Percentiles rank a stretch among this genome's conserved stretches.
Evolutionary conservation across 208 protist genomes (phyloP).

Genomic region (Acanthamoeba healyi): DNA sequence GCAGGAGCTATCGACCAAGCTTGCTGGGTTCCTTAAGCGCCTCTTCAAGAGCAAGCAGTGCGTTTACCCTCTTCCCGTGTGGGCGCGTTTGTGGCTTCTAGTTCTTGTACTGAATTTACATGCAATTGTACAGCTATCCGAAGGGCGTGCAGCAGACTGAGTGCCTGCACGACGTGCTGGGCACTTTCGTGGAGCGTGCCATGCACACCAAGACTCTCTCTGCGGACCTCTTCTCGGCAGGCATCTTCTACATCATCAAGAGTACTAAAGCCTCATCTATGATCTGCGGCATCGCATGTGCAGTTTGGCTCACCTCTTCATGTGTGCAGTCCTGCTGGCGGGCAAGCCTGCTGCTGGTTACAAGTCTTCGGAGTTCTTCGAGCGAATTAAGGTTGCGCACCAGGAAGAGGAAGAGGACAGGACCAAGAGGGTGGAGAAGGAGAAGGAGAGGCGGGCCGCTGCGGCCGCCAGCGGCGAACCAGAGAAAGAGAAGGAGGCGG

Average conservation of each 20-base stretch:
- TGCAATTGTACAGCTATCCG: constrained; percentile 60
- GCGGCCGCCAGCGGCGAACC: background rate
- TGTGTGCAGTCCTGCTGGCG: constrained; percentile 31
- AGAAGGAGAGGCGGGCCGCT: constrained; percentile 15
- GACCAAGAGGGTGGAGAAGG: background rate
- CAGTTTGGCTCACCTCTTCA: background rate
- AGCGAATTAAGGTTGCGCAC: background rate
- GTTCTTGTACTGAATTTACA: too few species aligned
- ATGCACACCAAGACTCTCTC: constrained; percentile 71
- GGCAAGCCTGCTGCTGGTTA: constrained; percentile 25
- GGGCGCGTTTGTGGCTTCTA: too few species aligned
- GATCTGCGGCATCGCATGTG: background rate
- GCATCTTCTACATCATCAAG: constrained; percentile 74
- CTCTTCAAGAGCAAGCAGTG: constrained; percentile 50
- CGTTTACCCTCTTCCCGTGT: background rate
- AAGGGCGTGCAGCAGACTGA: constrained; percentile 61
- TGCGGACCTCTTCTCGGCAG: constrained; percentile 41
- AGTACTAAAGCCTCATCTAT: background rate
- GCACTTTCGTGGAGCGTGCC: constrained; percentile 22
- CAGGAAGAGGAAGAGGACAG: constrained; percentile 21
- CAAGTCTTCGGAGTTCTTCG: constrained; percentile 30
- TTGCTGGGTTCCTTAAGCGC: constrained; percentile 15
- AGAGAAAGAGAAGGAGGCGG: background rate
- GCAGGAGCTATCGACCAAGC: constrained; percentile 39
- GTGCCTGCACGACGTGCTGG: constrained; percentile 53